Evolutionary conservation across 2,329 filamentous ascomycete species (phyloP).

Genomic region (Ascochyta koolunga): DNA sequence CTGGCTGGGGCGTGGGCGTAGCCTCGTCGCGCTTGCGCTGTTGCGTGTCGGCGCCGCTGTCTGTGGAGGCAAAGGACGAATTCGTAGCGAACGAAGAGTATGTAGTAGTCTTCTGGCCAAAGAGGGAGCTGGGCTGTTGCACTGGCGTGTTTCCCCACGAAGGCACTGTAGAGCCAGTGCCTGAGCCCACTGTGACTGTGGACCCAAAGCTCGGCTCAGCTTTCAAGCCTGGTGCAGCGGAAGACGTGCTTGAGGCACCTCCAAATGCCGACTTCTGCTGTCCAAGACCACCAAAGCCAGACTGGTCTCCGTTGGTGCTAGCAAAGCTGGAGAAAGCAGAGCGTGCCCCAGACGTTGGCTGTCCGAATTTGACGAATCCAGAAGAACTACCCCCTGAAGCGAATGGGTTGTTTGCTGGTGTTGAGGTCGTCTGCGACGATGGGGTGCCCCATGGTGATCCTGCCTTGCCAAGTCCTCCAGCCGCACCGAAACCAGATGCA

Average conservation of each 20-base stretch:
- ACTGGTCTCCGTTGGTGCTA: slow-evolving; percentile 22
- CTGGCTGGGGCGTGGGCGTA: slow-evolving; percentile 39
- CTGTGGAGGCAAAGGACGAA: slow-evolving; percentile 37
- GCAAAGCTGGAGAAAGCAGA: slow-evolving; percentile 44
- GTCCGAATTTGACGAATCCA: slow-evolving; percentile 44
- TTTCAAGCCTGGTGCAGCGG: slow-evolving; percentile 25
- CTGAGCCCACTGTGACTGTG: slow-evolving; percentile 48
- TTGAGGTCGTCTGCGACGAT: slow-evolving; percentile 24
- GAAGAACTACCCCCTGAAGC: slow-evolving; percentile 26
- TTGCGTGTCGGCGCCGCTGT: slow-evolving; percentile 19
- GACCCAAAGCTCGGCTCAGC: slow-evolving; percentile 50
- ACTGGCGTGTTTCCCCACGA: slow-evolving; percentile 43
- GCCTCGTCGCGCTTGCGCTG: slow-evolving; percentile 40
- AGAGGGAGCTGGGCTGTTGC: slow-evolving; percentile 33
- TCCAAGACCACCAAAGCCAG: slow-evolving; percentile 41
- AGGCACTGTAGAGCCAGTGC: slow-evolving; percentile 39
- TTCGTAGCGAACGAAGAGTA: slow-evolving; percentile 36
- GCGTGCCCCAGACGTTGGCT: slow-evolving; percentile 15
- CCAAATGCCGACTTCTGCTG: slow-evolving; percentile 41
- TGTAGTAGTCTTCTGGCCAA: slow-evolving; percentile 36
- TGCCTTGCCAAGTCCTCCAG: slow-evolving; percentile 26
- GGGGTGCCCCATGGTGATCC: slow-evolving; percentile 32
- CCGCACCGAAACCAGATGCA: slow-evolving; percentile 36
- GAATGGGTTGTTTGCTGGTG: slow-evolving; percentile 45
- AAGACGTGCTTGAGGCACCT: slow-evolving; percentile 20